These are phyloP conservation scores for Ustilago hordei DNA, from an alignment of 1,284 basidiomycete species.

Conservation along the genomic window DNA sequence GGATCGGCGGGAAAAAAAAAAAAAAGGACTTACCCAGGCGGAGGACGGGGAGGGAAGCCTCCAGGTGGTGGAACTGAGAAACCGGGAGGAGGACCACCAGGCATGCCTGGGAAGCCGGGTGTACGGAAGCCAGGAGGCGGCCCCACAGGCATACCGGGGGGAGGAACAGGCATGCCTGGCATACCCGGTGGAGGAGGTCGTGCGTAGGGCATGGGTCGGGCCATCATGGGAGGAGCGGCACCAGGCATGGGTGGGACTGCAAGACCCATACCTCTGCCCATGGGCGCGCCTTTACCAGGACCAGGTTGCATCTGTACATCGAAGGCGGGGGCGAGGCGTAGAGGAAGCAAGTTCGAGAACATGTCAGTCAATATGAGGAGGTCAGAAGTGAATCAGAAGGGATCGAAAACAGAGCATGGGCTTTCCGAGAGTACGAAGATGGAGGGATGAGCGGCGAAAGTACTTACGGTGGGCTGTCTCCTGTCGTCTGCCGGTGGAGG, in stretches of 20 bases:
- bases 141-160: conserved; percentile 60
- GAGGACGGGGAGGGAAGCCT: conserved; percentile 44
- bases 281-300: conserved; percentile 92
- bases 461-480: conserved; percentile 79
- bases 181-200: conserved; percentile 74
- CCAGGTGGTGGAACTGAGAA: conserved; percentile 40
- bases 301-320: conserved; percentile 78
- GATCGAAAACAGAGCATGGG: not conserved
- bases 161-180: conserved; percentile 75
- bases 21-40: conserved; percentile 32
- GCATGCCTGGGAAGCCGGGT: conserved; percentile 56
- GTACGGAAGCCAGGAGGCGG: conserved; percentile 66
- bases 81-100: conserved; percentile 43
- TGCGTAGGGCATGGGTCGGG: conserved; percentile 47
- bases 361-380: not conserved
- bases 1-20: not conserved
- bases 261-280: conserved; percentile 96
- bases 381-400: not conserved
- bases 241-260: conserved; percentile 77
- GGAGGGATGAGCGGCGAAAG: conserved; percentile 1
- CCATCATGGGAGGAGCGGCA: conserved; percentile 72
- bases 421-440: not conserved
- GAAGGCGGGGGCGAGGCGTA: not conserved
- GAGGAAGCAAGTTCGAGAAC: not conserved
- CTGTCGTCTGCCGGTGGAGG: conserved; percentile 92